Percentiles rank a stretch among this genome's conserved stretches.
These are phyloP conservation scores for Scheffersomyces illinoinensis DNA, from an alignment of 1,139 yeast genomes.

Conservation along the genomic window DNA sequence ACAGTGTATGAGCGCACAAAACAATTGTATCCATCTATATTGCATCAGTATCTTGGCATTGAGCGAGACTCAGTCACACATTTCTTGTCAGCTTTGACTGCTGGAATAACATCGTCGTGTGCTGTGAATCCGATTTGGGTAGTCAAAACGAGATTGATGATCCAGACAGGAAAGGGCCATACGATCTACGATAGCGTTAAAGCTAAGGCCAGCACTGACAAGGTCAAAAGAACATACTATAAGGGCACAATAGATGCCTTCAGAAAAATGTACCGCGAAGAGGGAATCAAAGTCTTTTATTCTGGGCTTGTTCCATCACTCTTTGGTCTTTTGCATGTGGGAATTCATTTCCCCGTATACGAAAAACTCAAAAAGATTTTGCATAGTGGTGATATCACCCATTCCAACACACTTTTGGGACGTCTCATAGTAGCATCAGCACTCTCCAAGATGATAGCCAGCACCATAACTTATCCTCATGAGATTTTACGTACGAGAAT, in stretches of 20 bases:
- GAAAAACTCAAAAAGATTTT: slow-evolving; percentile 69
- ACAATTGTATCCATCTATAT: slow-evolving; percentile 38
- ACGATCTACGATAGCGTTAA: slow-evolving; percentile 32
- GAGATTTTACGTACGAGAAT: slow-evolving; percentile 90
- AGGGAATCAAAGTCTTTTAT: slow-evolving; percentile 83
- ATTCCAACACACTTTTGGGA: slow-evolving; percentile 38
- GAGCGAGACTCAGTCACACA: slow-evolving; percentile 58
- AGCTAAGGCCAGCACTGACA: background rate
- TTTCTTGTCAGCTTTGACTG: slow-evolving; percentile 80
- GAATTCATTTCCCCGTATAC: slow-evolving; percentile 95
- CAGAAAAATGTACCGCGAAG: slow-evolving; percentile 69
- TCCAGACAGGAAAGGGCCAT: slow-evolving; percentile 63
- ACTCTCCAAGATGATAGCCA: slow-evolving; percentile 84
- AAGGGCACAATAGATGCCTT: slow-evolving; percentile 85
- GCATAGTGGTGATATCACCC: slow-evolving; percentile 22
- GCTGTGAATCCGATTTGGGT: slow-evolving; percentile 97
- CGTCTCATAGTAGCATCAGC: slow-evolving; percentile 68
- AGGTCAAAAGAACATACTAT: slow-evolving; percentile 44
- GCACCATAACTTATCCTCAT: slow-evolving; percentile 91
- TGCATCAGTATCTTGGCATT: slow-evolving; percentile 28
- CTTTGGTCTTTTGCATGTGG: slow-evolving; percentile 90
- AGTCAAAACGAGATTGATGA: slow-evolving; percentile 89
- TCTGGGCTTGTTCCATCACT: slow-evolving; percentile 89
- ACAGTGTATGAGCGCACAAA: slow-evolving; percentile 84
- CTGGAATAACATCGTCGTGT: slow-evolving; percentile 87